phyloP scores from a whole-genome alignment of 371 early-diverging fungal genomes.

The Apophysomyces variabilis region DNA sequence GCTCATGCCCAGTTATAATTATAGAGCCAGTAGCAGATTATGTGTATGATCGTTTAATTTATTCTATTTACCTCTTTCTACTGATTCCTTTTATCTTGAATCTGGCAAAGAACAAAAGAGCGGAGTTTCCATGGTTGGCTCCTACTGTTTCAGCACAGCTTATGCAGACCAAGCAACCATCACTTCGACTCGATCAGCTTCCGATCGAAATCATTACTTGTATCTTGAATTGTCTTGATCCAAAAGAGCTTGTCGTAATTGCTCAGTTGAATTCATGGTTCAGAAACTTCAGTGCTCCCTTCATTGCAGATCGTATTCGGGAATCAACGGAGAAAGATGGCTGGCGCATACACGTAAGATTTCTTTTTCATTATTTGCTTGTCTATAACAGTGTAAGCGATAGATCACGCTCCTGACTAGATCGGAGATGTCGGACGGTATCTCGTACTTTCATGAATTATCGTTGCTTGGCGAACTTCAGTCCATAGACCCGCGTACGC shows the following conservation, averaged over 20 bases:
- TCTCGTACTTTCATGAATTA: neutral
- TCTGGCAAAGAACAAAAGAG: too few relatives aligned
- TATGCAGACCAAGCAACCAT: neutral
- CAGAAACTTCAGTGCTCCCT: neutral
- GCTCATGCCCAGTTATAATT: too few relatives aligned
- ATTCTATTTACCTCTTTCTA: too few relatives aligned
- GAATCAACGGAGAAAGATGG: neutral
- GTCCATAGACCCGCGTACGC: neutral
- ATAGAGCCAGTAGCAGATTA: too few relatives aligned
- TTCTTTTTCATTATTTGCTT: neutral
- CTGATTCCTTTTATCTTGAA: too few relatives aligned
- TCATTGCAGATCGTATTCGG: neutral
- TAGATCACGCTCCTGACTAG: neutral
- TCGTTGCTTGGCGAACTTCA: neutral
- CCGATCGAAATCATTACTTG: slow-evolving; percentile 6
- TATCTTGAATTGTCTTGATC: neutral
- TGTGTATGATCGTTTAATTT: too few relatives aligned
- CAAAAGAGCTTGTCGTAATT: neutral
- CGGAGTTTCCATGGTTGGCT: too few relatives aligned
- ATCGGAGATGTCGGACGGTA: neutral
- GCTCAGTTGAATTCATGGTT: slow-evolving; percentile 2
- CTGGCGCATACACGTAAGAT: slow-evolving; percentile 5
- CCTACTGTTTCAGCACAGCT: neutral
- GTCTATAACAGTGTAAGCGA: neutral
- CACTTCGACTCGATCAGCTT: neutral